Evolutionary conservation across 2,329 filamentous ascomycete species (phyloP).

Genomic region (Neocucurbitaria cava): DNA sequence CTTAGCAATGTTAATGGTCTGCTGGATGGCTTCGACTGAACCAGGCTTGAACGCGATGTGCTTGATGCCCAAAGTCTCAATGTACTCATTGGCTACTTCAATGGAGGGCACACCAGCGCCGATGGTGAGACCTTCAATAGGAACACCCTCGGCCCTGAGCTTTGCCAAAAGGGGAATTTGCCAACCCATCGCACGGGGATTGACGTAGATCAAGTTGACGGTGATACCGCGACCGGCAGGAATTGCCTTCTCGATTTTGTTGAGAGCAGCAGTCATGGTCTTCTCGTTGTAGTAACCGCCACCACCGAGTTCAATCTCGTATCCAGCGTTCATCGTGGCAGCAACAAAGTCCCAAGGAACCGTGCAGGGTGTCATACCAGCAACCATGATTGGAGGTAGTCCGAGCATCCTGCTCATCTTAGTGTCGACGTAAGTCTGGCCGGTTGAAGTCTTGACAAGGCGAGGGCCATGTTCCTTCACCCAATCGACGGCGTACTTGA

Average conservation of each 20-base stretch:
- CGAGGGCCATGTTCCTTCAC: constrained; percentile 96
- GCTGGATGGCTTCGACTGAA: constrained; percentile 54
- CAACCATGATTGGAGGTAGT: constrained; percentile 56
- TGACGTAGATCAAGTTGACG: constrained; percentile 62
- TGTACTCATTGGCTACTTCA: constrained; percentile 57
- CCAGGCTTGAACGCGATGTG: constrained; percentile 59
- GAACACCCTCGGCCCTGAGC: constrained; percentile 55
- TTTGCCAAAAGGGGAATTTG: constrained; percentile 60
- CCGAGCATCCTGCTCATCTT: constrained; percentile 65
- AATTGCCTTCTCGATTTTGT: constrained; percentile 53
- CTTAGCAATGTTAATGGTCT: constrained; percentile 57
- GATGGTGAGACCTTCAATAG: constrained; percentile 57
- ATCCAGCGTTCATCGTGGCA: constrained; percentile 61
- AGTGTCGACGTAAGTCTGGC: constrained; percentile 92
- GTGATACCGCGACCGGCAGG: constrained; percentile 60
- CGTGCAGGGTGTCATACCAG: constrained; percentile 58
- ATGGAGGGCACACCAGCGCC: constrained; percentile 58
- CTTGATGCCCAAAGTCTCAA: constrained; percentile 64
- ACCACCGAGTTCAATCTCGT: constrained; percentile 57
- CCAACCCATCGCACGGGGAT: constrained; percentile 60
- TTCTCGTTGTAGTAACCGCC: constrained; percentile 59
- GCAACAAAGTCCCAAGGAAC: constrained; percentile 60
- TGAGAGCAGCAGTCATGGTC: constrained; percentile 55
- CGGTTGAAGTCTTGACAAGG: constrained; percentile 85
- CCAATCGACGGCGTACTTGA: constrained; percentile 97